Evolutionary conservation across 176 grass and related monocot genomes (phyloP), one percentile per base, ranked within the genome.

Genomic region (Ampelocalamus luodianensis): DNA sequence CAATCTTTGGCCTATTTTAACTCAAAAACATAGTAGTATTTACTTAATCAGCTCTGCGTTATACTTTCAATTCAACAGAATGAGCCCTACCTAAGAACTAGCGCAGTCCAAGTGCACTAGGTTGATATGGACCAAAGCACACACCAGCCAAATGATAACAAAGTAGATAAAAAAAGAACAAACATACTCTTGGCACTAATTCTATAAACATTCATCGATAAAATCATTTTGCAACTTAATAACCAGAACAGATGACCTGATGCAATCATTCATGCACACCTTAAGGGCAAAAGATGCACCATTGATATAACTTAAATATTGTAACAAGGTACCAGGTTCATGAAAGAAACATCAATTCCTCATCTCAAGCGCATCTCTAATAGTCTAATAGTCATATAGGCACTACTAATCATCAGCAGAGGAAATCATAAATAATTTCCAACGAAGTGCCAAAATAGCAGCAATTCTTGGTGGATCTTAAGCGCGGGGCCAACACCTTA

Each of bases 401-500:
- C 36, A 64, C 51, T 55, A 72, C 64, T 71, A 62, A 32, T 68
- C 79, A 88, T 42, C 49, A 48, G 46, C 12, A 23, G 42, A 66
- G 74, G 37, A 58, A 71, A 46, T 64, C 64, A 81, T 48, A 53
- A 53, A 85, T 87, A 84, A 84, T 69, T 40, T 87, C 85, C 81
- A 80, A 61, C 51, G 69, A 84, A 80, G 54, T 76, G 81, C 51
- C 43, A 84, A 85, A 81, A 84, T 85, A 87, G 58, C 69, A 87
- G 68, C 75, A 76, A 20, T 40, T 56, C 26, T 64, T 40, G 85
- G 76, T 85, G 76, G 89, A 88, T 81, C 44, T 76, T 76, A 88
- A 71, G 34, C 68, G 39, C 34, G 9, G 54, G 76, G 2, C 13
- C 6, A 42, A 51, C 51, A 68, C 62, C 76, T 88, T 88, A 88